Evolutionary conservation across 83 land plant genomes (phyloP).

Genomic region (Thuja plicata): DNA sequence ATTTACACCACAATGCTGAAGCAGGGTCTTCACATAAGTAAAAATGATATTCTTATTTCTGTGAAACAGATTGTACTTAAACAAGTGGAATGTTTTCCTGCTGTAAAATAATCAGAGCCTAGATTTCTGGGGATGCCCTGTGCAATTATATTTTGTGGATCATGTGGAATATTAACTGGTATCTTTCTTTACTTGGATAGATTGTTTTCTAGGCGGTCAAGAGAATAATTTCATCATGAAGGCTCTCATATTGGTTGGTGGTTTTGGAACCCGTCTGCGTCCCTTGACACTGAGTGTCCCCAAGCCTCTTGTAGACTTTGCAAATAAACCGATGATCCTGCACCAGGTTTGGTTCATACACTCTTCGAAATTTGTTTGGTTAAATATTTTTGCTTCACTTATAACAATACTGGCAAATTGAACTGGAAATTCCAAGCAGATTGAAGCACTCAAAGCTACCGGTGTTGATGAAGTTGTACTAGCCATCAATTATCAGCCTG

Average conservation of each 20-base stretch:
- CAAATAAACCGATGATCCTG: slow-evolving; percentile 96
- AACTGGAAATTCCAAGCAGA: slow-evolving; percentile 32
- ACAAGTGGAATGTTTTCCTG: not conserved
- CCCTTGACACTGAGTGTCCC: slow-evolving; percentile 96
- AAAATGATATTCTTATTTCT: not conserved
- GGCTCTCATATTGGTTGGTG: slow-evolving; percentile 98
- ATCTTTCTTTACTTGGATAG: not conserved
- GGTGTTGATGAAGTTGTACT: slow-evolving; percentile 90
- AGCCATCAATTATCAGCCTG: slow-evolving; percentile 95
- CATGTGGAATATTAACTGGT: not conserved
- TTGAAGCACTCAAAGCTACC: slow-evolving; percentile 85
- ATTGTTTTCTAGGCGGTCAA: not conserved
- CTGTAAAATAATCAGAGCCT: not conserved
- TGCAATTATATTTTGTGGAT: not conserved
- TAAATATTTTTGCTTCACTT: no score
- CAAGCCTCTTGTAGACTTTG: slow-evolving; percentile 97
- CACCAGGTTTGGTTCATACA: slow-evolving; percentile 67
- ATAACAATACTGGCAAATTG: not conserved
- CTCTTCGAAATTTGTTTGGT: not conserved
- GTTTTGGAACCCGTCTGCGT: slow-evolving; percentile 92
- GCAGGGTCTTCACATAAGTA: not conserved
- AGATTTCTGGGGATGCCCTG: not conserved
- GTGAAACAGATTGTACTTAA: not conserved
- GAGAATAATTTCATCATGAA: slow-evolving; percentile 53
- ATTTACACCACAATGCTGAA: not conserved